Evolutionary conservation across 2,329 filamentous ascomycete genomes (phyloP).

Genomic region (Penicillium hesseltinei): DNA sequence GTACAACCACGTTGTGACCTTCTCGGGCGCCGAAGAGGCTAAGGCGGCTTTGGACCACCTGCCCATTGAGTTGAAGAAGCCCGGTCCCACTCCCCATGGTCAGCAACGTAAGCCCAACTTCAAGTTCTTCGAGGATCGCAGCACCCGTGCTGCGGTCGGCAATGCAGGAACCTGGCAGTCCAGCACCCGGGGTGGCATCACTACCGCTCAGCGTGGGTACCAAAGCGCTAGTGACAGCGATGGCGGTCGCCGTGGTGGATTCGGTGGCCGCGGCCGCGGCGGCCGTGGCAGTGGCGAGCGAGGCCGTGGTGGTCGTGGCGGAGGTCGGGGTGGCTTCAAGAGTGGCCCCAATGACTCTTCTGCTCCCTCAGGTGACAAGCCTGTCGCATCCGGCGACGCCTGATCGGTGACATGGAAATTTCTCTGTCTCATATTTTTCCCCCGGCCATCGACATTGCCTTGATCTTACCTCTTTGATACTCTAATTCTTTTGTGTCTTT

Average conservation of each 20-base stretch:
- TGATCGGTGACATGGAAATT: slow-evolving; percentile 21
- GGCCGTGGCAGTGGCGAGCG: slow-evolving; percentile 50
- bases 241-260: slow-evolving; percentile 60
- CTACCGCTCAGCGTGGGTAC: slow-evolving; percentile 70
- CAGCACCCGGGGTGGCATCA: slow-evolving; percentile 62
- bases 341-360: slow-evolving; percentile 46
- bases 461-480: slow-evolving; percentile 21
- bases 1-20: slow-evolving; percentile 78
- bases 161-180: slow-evolving; percentile 57
- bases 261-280: slow-evolving; percentile 57
- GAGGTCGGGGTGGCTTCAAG: slow-evolving; percentile 56
- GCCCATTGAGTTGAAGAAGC: slow-evolving; percentile 71
- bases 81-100: slow-evolving; percentile 55
- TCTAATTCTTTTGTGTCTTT: slow-evolving; percentile 30
- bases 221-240: slow-evolving; percentile 80
- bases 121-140: slow-evolving; percentile 75
- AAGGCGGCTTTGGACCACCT: slow-evolving; percentile 74
- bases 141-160: slow-evolving; percentile 49
- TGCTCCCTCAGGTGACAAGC: slow-evolving; percentile 37
- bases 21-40: slow-evolving; percentile 75
- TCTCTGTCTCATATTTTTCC: slow-evolving; percentile 17
- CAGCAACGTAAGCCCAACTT: slow-evolving; percentile 77
- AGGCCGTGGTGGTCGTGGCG: slow-evolving; percentile 57
- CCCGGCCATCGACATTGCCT: slow-evolving; percentile 10
- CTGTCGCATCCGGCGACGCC: slow-evolving; percentile 34